Conservation (phyloP, 495 filamentous ascomycete species). For the Aspergillus egyptiacus region DNA sequence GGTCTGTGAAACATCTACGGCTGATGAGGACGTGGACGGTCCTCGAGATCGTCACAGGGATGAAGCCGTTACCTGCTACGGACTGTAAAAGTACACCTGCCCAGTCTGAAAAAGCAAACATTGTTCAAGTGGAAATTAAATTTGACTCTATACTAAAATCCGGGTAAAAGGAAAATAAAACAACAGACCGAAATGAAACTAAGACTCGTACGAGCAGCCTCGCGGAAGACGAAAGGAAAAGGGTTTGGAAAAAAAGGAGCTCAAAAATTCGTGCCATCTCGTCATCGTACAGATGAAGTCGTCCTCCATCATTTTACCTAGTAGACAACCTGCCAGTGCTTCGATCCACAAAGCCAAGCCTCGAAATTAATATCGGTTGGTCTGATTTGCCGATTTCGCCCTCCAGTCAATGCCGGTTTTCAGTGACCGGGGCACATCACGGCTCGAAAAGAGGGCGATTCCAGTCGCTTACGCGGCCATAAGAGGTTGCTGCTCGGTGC, state of each 20-base stretch:
- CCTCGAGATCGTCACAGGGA: constrained; percentile 2
- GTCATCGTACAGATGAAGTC: constrained; percentile 20
- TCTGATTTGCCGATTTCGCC: not conserved
- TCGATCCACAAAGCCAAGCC: constrained; percentile 5
- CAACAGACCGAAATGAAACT: not conserved
- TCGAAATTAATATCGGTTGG: no score
- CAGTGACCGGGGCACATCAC: no score
- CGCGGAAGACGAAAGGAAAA: constrained; percentile 6
- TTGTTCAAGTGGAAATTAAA: constrained; percentile 5
- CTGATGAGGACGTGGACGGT: not conserved
- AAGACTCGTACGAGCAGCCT: constrained; percentile 1
- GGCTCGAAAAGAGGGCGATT: no score
- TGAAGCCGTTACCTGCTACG: constrained; percentile 1
- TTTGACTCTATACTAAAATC: constrained; percentile 10
- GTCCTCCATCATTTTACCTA: constrained; percentile 10
- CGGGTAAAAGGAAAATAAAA: not conserved
- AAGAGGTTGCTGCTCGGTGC: constrained; percentile 30
- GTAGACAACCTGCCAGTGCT: constrained; percentile 2
- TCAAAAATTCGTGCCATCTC: constrained; percentile 15
- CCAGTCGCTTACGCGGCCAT: constrained; percentile 28
- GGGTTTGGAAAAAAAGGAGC: not conserved
- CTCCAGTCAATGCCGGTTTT: not conserved
- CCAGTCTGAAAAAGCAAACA: not conserved
- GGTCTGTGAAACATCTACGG: not conserved
- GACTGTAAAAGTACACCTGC: not conserved